Conservation (phyloP, 441 rosid species). For the Euphorbia schlechtendalii region DNA sequence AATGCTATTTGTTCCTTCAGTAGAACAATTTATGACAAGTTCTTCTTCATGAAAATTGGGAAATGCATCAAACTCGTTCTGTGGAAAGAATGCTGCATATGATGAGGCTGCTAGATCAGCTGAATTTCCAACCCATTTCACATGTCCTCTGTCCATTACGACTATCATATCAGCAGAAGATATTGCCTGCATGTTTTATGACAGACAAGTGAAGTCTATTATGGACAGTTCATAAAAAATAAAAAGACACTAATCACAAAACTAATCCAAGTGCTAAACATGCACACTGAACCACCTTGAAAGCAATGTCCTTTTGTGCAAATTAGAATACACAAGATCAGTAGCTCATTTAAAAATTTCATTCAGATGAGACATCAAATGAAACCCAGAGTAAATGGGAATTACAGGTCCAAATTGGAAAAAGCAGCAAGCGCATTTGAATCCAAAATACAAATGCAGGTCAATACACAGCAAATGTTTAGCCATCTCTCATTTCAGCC, state of each 20-base stretch:
- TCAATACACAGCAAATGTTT: neutral
- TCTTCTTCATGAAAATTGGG: constrained; percentile 27
- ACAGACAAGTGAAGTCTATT: constrained; percentile 7
- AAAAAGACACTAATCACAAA: neutral
- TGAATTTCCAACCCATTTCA: constrained; percentile 77
- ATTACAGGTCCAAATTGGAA: neutral
- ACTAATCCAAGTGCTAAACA: neutral
- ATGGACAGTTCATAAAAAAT: neutral
- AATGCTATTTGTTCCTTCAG: constrained; percentile 25
- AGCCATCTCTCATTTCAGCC: neutral
- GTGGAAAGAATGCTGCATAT: constrained; percentile 37
- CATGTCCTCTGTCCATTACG: constrained; percentile 74
- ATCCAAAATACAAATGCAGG: neutral
- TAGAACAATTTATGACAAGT: constrained; percentile 19
- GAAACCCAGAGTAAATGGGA: neutral
- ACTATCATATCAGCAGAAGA: constrained; percentile 71
- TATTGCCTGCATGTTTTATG: constrained; percentile 56
- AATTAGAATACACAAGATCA: neutral
- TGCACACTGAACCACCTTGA: neutral
- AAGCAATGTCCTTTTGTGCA: neutral
- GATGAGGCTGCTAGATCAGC: constrained; percentile 48
- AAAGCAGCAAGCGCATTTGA: neutral
- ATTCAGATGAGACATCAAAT: neutral
- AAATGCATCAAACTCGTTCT: constrained; percentile 42
- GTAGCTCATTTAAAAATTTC: neutral